A percentile compares a stretch with the other conserved stretches of the same genome.
These are phyloP conservation scores for Bipolaris victoriae DNA, from an alignment of 2,329 filamentous ascomycete genomes.

Conservation along the genomic window DNA sequence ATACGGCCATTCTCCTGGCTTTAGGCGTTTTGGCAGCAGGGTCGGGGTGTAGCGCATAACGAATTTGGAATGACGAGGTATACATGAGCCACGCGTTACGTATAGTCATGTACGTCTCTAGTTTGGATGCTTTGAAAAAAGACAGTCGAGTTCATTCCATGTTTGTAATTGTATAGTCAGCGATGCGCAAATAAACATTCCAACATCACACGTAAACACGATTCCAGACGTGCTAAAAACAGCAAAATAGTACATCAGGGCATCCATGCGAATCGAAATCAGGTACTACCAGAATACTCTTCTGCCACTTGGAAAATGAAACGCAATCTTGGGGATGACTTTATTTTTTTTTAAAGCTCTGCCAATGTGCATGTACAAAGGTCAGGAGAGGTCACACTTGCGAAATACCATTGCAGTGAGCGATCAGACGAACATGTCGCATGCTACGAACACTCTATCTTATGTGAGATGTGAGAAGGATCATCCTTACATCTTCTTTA, in stretches of 20 bases:
- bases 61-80: neutral
- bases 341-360: neutral
- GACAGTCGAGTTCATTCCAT: neutral
- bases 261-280: too few species aligned
- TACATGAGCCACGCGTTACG: neutral
- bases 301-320: too few species aligned
- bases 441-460: neutral
- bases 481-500: neutral
- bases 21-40: conserved; percentile 12
- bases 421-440: too few species aligned
- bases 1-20: conserved; percentile 8
- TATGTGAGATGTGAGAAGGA: neutral
- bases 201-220: neutral
- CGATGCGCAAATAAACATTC: neutral
- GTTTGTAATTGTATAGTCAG: neutral
- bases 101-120: neutral
- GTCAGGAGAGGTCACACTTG: neutral
- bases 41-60: conserved; percentile 1
- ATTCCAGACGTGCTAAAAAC: neutral
- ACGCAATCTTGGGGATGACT: too few species aligned
- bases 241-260: neutral
- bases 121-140: too few species aligned
- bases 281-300: too few species aligned
- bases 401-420: neutral
- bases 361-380: neutral